These are phyloP conservation scores for grape (Vitis vinifera) DNA, from an alignment of 164 flowering plant species.

Conservation along the genomic window ASM3070453v1 NC_081815.1:2110001-2110500, in stretches of 20 bases:
- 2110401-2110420: too few relatives aligned
- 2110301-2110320: background rate
- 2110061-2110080: background rate
- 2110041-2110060: too few relatives aligned
- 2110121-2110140: slow-evolving; percentile 57
- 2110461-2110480: too few relatives aligned
- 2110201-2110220: slow-evolving; percentile 96
- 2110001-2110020: too few relatives aligned
- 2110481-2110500: too few relatives aligned
- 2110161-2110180: slow-evolving; percentile 89
- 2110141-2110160: slow-evolving; percentile 75
- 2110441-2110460: too few relatives aligned
- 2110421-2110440: too few relatives aligned
- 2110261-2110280: background rate
- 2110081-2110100: slow-evolving; percentile 4
- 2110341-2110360: too few relatives aligned
- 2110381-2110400: too few relatives aligned
- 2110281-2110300: background rate
- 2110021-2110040: too few relatives aligned
- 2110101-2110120: slow-evolving; percentile 50
- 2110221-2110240: background rate
- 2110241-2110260: background rate
- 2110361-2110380: too few relatives aligned
- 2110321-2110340: background rate
- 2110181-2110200: slow-evolving; percentile 89